phyloP scores from a whole-genome alignment of 441 rosid genomes.

The Gossypium trilobum region DNA sequence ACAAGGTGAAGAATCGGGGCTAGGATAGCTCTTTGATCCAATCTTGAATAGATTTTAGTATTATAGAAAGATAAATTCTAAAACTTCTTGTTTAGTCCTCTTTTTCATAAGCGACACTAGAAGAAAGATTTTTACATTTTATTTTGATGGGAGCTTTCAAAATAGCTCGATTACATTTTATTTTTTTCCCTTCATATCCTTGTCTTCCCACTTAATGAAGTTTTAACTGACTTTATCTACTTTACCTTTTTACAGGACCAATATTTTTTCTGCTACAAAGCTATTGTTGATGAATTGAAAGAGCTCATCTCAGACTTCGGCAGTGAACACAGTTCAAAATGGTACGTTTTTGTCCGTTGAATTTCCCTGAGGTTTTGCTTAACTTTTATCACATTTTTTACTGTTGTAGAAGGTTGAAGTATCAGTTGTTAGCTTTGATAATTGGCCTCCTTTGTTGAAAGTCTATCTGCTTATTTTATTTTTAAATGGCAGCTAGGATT shows the following conservation, averaged over 20 bases:
- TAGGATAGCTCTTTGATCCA: neutral
- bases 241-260: slow-evolving; percentile 44
- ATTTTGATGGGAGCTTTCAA: neutral
- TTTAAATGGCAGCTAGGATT: neutral
- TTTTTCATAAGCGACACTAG: neutral
- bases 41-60: neutral
- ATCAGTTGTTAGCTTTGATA: neutral
- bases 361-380: neutral
- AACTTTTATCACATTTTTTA: neutral
- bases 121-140: neutral
- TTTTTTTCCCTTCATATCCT: neutral
- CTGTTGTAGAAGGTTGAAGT: neutral
- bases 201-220: neutral
- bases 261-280: slow-evolving; percentile 65
- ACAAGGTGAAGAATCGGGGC: neutral
- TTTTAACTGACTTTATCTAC: neutral
- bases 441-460: neutral
- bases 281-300: slow-evolving; percentile 58
- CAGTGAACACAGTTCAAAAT: slow-evolving; percentile 18
- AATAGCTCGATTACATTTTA: neutral
- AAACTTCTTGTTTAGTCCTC: neutral
- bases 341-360: neutral
- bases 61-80: neutral
- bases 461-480: neutral
- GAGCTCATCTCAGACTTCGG: slow-evolving; percentile 38